phyloP scores from a whole-genome alignment of 2,329 filamentous ascomycete species.

The Chaetomium olivaceum region DNA sequence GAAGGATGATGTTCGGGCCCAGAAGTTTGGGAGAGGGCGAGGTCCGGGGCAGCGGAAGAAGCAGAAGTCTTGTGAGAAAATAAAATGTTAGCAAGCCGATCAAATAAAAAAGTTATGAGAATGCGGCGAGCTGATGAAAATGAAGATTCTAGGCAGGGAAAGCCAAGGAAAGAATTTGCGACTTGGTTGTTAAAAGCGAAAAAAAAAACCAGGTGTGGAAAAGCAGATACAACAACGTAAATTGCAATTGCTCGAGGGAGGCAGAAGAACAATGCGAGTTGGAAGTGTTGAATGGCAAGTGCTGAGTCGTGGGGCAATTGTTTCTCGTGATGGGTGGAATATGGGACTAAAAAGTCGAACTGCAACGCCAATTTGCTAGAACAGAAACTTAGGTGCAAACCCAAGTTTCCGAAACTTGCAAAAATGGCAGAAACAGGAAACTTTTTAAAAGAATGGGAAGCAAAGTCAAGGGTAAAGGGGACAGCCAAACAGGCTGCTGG shows the following conservation, averaged over 20 bases:
- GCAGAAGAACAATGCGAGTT: constrained; percentile 1
- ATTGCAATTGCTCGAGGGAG: constrained; percentile 7
- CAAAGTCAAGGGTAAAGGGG: not conserved
- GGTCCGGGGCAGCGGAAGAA: constrained; percentile 77
- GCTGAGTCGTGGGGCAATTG: not conserved
- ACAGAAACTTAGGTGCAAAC: not conserved
- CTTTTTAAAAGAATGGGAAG: not conserved
- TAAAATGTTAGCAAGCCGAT: constrained; percentile 25
- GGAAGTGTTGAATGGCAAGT: not conserved
- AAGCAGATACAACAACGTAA: not conserved
- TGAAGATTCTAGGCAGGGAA: constrained; percentile 1
- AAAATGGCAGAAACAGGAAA: constrained; percentile 5
- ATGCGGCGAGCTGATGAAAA: not conserved
- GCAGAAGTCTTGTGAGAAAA: constrained; percentile 63
- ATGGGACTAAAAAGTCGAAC: not conserved
- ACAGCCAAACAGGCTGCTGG: not conserved
- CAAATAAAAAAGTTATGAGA: not conserved
- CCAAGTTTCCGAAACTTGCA: constrained; percentile 4
- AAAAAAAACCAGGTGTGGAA: constrained; percentile 2
- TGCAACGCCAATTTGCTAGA: constrained; percentile 3
- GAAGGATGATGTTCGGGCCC: constrained; percentile 55
- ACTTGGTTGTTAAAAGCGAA: not conserved
- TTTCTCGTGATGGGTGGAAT: not conserved
- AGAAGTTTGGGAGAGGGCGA: constrained; percentile 69
- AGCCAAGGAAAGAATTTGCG: not conserved